Evolutionary conservation across 768 basidiomycete species (phyloP).

Genomic region (Hortiboletus campestris): DNA sequence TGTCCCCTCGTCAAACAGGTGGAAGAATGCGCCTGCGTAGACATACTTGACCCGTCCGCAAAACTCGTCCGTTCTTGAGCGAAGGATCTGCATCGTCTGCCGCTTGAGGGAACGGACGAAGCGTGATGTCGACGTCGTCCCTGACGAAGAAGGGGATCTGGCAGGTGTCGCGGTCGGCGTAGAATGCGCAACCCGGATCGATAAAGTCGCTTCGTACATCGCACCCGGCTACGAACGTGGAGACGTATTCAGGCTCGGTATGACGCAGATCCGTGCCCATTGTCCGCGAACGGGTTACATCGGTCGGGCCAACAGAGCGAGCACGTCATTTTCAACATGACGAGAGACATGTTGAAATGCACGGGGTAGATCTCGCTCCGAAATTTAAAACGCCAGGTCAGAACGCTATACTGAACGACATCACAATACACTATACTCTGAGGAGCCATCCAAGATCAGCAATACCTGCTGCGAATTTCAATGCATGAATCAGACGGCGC

Average conservation of each 20-base stretch:
- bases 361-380: neutral
- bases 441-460: neutral
- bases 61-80: neutral
- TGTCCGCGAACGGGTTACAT: neutral
- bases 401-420: neutral
- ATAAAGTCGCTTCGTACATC: constrained; percentile 2
- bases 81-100: neutral
- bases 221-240: neutral
- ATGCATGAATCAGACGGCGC: neutral
- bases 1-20: neutral
- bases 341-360: neutral
- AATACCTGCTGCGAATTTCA: neutral
- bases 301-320: neutral
- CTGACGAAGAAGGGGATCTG: neutral
- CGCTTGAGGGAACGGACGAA: neutral
- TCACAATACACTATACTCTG: constrained; percentile 1
- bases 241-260: neutral
- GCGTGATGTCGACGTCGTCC: neutral
- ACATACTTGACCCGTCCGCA: neutral
- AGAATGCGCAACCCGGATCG: neutral
- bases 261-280: constrained; percentile 7
- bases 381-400: neutral
- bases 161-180: neutral
- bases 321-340: constrained; percentile 1
- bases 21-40: neutral